Conservation (phyloP, 352 stramenopile genomes). For the Phytopythium cucurbitacearum region DNA sequence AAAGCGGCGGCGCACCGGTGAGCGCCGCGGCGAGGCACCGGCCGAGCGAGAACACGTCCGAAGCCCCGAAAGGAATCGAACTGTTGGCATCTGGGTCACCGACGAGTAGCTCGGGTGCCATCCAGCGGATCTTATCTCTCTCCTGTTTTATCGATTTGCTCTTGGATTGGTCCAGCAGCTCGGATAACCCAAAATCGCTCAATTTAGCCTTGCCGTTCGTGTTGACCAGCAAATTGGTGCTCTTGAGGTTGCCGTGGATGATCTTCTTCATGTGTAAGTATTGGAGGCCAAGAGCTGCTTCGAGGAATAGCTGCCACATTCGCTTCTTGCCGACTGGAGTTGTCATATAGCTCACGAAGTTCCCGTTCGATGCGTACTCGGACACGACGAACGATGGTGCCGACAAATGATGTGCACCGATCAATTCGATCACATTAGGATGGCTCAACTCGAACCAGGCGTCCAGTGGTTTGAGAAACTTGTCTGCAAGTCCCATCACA, state of each 20-base stretch:
- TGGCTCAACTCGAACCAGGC: slow-evolving; percentile 21
- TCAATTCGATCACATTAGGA: slow-evolving; percentile 19
- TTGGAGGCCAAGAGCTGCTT: slow-evolving; percentile 34
- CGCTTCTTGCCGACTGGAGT: not conserved
- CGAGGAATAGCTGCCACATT: slow-evolving; percentile 16
- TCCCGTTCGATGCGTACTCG: slow-evolving; percentile 13
- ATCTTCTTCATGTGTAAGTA: slow-evolving; percentile 35
- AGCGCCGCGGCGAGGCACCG: not conserved
- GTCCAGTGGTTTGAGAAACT: slow-evolving; percentile 3
- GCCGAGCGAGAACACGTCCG: slow-evolving; percentile 5
- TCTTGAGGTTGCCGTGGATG: slow-evolving; percentile 81
- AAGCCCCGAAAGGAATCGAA: too few relatives aligned
- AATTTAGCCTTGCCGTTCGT: slow-evolving; percentile 14
- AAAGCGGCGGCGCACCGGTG: not conserved
- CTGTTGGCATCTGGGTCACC: not conserved
- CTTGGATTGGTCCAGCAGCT: not conserved
- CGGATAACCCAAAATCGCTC: slow-evolving; percentile 14
- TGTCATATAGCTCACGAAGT: slow-evolving; percentile 10
- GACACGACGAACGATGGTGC: slow-evolving; percentile 17
- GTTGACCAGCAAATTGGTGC: slow-evolving; percentile 21
- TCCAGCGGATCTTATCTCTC: not conserved
- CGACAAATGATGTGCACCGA: slow-evolving; percentile 22
- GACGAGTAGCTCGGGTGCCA: not conserved
- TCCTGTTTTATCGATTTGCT: not conserved
- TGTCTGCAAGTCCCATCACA: too few relatives aligned